Base-by-base conservation (phyloP, 1,139 yeast genomes). In the Wickerhamiella pararugosa region DNA sequence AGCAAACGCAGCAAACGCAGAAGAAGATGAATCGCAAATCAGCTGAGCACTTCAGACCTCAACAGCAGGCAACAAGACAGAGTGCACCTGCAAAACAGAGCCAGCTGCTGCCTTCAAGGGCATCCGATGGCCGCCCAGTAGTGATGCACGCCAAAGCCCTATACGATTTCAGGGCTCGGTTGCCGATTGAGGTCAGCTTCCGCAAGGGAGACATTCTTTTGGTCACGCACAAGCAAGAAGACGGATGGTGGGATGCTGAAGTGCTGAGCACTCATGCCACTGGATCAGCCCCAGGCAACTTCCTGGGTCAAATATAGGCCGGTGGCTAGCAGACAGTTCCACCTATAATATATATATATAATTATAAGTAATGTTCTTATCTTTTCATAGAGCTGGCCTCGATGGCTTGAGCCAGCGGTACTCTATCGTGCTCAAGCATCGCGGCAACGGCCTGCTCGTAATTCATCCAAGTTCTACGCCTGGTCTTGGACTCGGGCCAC, bases 241-340 rank as follows among this genome's bases (percentile, higher is more conserved):
- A 84, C 54, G 84, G 86, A 31, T 84, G 95, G 94, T 84, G 80
- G 78, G 77, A 79, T 51, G 80, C 83, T 48, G 94, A 84, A 56
- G 73, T 79, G 41, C 66, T 73, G 6, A 72, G 71, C 28, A 53
- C 56, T n/a, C 45, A 46, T 21, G 69, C 69, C 27, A 66, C 75
- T 7, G 95, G 95, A 0, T 67, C 83, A 42, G 90, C 86, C 3
- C 94, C 95, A 8, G 81, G 87, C 45, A 83, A 84, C 53, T 83
- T 65, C 50, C 49, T 62, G 30, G 26, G 27, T 11, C 31, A 25
- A 31, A 10, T 37, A 29, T n/a, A 8, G n/a, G n/a, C n/a, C n/a
- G 48, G 51, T 53, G 7, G 28, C 5, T 25, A 3, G 3, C n/a
- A 11, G 26, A 15, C 15, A 32, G 8, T 7, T 32, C 21, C 21